Evolutionary conservation across 768 basidiomycete genomes (phyloP), one percentile per base, ranked within the genome.

Genomic region (Boletus huronensis): DNA sequence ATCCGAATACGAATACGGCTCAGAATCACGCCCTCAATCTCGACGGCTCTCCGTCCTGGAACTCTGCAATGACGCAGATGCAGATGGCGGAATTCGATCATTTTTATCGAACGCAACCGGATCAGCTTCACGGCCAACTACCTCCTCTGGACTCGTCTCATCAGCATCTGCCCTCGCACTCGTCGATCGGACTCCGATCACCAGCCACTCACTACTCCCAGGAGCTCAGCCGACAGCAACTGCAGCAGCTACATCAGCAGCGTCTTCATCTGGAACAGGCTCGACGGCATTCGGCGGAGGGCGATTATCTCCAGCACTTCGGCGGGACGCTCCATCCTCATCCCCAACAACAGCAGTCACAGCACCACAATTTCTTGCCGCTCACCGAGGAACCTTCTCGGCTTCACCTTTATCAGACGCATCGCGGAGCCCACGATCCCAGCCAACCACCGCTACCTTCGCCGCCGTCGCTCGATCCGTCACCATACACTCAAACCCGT

Each of bases 21-120:
- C 79, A 59, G 87, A 88, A 60, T 88, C 86, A 64, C 78, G 89
- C 64, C 89, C 89, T 58, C 83, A 87, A 66, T 88, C 85, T 74
- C 80, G 89, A 63, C 75, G 89, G 57, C 83, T 91, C 80, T 79
- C 85, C 71, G 85, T 91, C 80, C 81, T 90, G 87, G 89, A 91
- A 62, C 85, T 91, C 79, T 90, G 88, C 81, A 89, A 90, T 80
- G 87, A 87, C 76, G 68, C 76, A 68, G 72, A 72, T 72, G 70
- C 71, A 70, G 70, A 75, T 74, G 66, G 70, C 60, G 65, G 73
- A 70, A 50, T 74, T 72, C 77, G 75, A 74, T 58, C 77, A 71
- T 73, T 80, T 77, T 58, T 80, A 79, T 58, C 72, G 16, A 54
- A 60, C 67, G 60, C 69, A 58, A 28, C 63, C 57, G 66, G 69